Evolutionary conservation across 176 grass and related monocot genomes (phyloP).

Genomic region (Bothriochloa decipiens): DNA sequence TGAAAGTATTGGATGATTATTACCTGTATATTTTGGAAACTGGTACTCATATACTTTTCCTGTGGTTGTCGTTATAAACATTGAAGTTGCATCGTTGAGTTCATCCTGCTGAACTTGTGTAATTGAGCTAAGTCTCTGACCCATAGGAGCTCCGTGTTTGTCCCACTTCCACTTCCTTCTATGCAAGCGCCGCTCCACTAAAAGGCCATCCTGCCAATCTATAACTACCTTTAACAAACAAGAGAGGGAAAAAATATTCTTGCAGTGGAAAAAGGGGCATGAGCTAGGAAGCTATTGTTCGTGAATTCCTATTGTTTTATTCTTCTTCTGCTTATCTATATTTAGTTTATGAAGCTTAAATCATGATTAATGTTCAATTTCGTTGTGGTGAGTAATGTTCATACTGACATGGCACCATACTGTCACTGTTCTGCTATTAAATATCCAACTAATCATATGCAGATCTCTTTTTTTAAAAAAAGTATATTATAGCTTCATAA

Average conservation of each 20-base stretch:
- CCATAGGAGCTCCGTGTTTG: constrained; percentile 71
- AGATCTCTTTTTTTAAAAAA: not conserved
- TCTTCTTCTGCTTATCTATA: not conserved
- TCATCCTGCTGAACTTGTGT: constrained; percentile 72
- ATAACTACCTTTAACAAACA: constrained; percentile 64
- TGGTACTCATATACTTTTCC: constrained; percentile 86
- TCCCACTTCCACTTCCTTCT: constrained; percentile 98
- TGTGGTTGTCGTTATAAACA: constrained; percentile 75
- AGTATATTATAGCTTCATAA: constrained; percentile 12
- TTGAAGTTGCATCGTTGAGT: constrained; percentile 51
- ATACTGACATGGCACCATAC: constrained; percentile 21
- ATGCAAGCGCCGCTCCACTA: constrained; percentile 92
- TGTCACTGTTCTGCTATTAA: constrained; percentile 8
- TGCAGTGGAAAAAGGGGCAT: not conserved
- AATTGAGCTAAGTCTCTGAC: constrained; percentile 70
- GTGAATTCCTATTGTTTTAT: not conserved
- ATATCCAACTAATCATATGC: constrained; percentile 15
- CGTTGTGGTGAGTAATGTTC: constrained; percentile 2
- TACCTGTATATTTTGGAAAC: constrained; percentile 64
- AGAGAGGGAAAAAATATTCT: constrained; percentile 24
- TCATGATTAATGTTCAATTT: too few species aligned
- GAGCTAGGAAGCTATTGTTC: not conserved
- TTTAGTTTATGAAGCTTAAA: constrained; percentile 20
- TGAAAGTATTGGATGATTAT: constrained; percentile 28
- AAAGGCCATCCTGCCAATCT: constrained; percentile 97